Conservation (phyloP, 2,329 filamentous ascomycete species). For the Fusarium sp. region DNA sequence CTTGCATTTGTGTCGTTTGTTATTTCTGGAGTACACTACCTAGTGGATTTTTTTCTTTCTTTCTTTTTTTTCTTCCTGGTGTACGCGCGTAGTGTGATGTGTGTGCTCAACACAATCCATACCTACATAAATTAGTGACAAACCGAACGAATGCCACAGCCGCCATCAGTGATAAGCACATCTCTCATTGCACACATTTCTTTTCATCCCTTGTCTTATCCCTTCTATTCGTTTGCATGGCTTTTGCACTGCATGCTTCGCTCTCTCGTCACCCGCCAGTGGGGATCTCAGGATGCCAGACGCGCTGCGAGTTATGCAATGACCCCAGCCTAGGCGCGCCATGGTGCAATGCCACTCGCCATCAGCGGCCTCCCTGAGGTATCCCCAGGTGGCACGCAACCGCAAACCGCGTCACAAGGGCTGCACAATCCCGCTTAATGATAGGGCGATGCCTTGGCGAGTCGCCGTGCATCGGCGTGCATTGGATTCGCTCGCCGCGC, state of each 20-base stretch:
- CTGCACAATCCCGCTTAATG: conserved; percentile 49
- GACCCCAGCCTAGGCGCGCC: conserved; percentile 34
- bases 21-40: neutral
- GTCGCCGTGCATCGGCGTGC: conserved; percentile 34
- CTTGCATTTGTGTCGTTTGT: conserved; percentile 23
- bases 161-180: conserved; percentile 35
- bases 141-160: conserved; percentile 33
- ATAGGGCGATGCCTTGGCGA: conserved; percentile 42
- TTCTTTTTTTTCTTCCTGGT: conserved; percentile 9
- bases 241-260: conserved; percentile 21
- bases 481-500: conserved; percentile 36
- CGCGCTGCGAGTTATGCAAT: conserved; percentile 41
- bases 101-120: conserved; percentile 23
- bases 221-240: conserved; percentile 34
- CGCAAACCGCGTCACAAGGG: conserved; percentile 46
- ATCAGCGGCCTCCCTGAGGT: conserved; percentile 29
- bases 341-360: conserved; percentile 38
- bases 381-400: conserved; percentile 45
- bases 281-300: conserved; percentile 37
- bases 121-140: conserved; percentile 10
- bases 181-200: conserved; percentile 27
- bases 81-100: conserved; percentile 31
- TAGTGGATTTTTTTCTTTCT: neutral
- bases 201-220: conserved; percentile 34
- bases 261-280: conserved; percentile 29